A percentile compares a stretch with the other conserved stretches of the same genome.
Conservation (phyloP, 2,329 filamentous ascomycete genomes). For the Lecanicillium sp. region DNA sequence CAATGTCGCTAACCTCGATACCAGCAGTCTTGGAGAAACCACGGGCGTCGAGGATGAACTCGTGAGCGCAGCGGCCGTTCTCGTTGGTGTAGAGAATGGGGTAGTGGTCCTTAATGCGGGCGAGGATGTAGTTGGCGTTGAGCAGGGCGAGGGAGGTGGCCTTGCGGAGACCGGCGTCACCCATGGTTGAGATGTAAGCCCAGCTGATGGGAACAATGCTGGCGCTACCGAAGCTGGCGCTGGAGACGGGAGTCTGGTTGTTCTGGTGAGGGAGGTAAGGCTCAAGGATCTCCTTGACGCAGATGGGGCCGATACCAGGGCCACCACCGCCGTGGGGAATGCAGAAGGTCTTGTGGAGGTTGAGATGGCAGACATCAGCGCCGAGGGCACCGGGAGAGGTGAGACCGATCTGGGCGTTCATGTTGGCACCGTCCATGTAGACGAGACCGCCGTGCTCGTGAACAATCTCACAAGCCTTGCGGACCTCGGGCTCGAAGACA, state of each 20-base stretch:
- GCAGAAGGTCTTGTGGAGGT: constrained; percentile 98
- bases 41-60: constrained; percentile 90
- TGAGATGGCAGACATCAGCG: constrained; percentile 93
- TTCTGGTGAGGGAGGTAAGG: constrained; percentile 62
- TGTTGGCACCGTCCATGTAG: constrained; percentile 98
- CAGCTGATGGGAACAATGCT: constrained; percentile 92
- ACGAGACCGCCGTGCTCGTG: constrained; percentile 87
- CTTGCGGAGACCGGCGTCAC: constrained; percentile 68
- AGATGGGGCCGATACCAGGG: constrained; percentile 89
- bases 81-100: constrained; percentile 89
- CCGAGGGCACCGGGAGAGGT: constrained; percentile 94
- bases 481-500: constrained; percentile 87
- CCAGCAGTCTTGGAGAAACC: constrained; percentile 77
- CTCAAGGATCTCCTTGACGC: constrained; percentile 75
- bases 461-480: constrained; percentile 77
- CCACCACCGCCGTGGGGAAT: constrained; percentile 95
- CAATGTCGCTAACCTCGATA: constrained; percentile 88
- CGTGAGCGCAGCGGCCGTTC: constrained; percentile 84
- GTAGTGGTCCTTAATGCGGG: constrained; percentile 79
- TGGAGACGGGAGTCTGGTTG: constrained; percentile 51
- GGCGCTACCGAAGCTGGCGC: constrained; percentile 79
- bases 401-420: constrained; percentile 96
- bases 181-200: constrained; percentile 96
- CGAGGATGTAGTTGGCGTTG: constrained; percentile 95
- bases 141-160: constrained; percentile 90